These are phyloP conservation scores for Euphorbia peplus DNA, from an alignment of 345 rosid species.

Conservation along the genomic window DNA sequence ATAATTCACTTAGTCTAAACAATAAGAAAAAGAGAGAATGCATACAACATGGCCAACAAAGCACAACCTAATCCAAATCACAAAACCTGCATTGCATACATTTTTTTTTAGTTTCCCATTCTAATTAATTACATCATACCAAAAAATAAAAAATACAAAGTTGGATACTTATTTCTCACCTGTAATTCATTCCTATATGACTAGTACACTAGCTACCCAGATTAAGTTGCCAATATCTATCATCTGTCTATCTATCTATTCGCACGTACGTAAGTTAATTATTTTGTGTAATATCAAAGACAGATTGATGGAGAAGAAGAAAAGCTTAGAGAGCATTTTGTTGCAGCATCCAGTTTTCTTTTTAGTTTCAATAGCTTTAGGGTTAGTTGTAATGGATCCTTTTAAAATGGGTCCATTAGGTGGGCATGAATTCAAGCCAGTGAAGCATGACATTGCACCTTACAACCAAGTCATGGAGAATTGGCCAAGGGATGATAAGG, in stretches of 20 bases:
- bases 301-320: slow-evolving; percentile 22
- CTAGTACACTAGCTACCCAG: too few species aligned
- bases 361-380: slow-evolving; percentile 43
- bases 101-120: neutral
- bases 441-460: slow-evolving; percentile 81
- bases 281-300: too few species aligned
- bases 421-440: slow-evolving; percentile 71
- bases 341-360: slow-evolving; percentile 37
- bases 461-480: slow-evolving; percentile 71
- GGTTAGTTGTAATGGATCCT: slow-evolving; percentile 66
- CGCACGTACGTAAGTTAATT: too few species aligned
- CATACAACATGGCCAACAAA: slow-evolving; percentile 21
- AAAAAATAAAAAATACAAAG: neutral
- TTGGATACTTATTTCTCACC: neutral
- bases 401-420: slow-evolving; percentile 74
- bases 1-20: neutral
- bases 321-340: slow-evolving; percentile 4
- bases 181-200: neutral
- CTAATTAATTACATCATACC: neutral
- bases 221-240: neutral
- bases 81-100: slow-evolving; percentile 3
- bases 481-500: slow-evolving; percentile 82
- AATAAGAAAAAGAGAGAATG: slow-evolving; percentile 3
- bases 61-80: slow-evolving; percentile 21
- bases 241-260: neutral